These are phyloP conservation scores for Haematococcus lacustris DNA, from an alignment of 139 green algal species.

Conservation along the genomic window DNA sequence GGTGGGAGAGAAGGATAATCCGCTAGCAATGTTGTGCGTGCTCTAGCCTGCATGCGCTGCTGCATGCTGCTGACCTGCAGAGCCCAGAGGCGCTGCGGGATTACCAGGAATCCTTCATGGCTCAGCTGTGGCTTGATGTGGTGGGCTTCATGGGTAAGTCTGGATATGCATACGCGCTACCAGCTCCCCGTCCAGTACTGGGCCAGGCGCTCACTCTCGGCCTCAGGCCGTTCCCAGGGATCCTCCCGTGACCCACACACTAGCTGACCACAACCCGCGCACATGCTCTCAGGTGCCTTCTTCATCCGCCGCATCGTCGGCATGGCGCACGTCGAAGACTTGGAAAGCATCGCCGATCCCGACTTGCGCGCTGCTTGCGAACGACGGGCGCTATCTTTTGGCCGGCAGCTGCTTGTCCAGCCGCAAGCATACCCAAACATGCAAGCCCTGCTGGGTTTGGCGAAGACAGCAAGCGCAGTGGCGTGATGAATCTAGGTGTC, in stretches of 20 bases:
- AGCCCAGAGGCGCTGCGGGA: slow-evolving; percentile 22
- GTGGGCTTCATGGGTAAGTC: slow-evolving; percentile 41
- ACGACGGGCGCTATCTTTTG: slow-evolving; percentile 67
- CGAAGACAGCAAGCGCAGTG: neutral
- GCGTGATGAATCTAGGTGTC: too few species aligned
- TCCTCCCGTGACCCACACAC: too few species aligned
- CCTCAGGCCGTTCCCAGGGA: too few species aligned
- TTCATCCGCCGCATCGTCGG: slow-evolving; percentile 83
- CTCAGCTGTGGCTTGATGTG: slow-evolving; percentile 62
- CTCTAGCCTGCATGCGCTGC: too few species aligned
- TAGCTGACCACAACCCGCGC: neutral
- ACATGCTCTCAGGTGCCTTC: slow-evolving; percentile 41
- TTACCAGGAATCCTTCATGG: slow-evolving; percentile 69
- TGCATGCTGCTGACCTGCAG: too few species aligned
- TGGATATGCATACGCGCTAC: too few species aligned
- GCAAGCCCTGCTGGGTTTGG: neutral
- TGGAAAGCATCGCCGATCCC: slow-evolving; percentile 76
- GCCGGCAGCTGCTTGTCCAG: slow-evolving; percentile 49
- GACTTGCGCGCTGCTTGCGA: slow-evolving; percentile 72
- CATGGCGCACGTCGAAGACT: slow-evolving; percentile 90
- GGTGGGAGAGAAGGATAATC: too few species aligned
- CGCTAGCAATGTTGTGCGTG: too few species aligned
- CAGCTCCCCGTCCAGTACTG: too few species aligned
- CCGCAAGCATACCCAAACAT: neutral
- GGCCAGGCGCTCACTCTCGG: too few species aligned